Base-by-base conservation (phyloP, 2,329 filamentous ascomycete species). In the Pyricularia pennisetigena region DNA sequence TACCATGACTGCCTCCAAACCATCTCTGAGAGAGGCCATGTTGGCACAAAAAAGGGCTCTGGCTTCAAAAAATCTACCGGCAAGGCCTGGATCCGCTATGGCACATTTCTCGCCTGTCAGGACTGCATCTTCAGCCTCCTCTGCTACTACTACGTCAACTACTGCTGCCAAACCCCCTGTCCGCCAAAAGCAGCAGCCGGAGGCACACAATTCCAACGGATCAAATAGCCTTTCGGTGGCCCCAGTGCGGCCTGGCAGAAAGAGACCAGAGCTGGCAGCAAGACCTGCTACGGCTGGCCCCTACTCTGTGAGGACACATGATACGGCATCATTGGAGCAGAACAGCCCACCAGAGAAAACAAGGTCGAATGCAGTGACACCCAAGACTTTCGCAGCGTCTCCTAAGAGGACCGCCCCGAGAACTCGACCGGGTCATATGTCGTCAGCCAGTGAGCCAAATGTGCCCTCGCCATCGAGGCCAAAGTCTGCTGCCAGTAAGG, bases 11-110 rank as follows among this genome's bases (percentile, higher is more conserved):
- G 76, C 81, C 29, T 77, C 83, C 59, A 89, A 89, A 70, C 85
- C 87, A 12, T 91, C 91, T 12, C 79, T 97, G 29, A 90, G 92
- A 71, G 94, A 97, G 74, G 84, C 92, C 3, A 93, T 97, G 83
- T 81, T 93, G 74, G 93, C 93, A 6, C 90, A 94, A 75, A 94
- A 93, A 79, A 92, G 82, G 73, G 86, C 80, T 5, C 72, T 86
- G 72, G 79, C 83, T 49, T 75, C 82, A 67, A 83, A 79, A 70
- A 85, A 82, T 67, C 76, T 88, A 1, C 86, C 85, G 12, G 75
- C 82, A 28, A 80, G 87, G 9, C 87, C 87, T 1, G 87, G 86
- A 10, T 89, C 87, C 41, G 86, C 87, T 68, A 88, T 89, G 87
- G 82, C 87, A 14, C 80, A 85, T 57, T 82, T 89, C 68, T 86